A percentile compares a stretch with the other conserved stretches of the same genome.
phyloP scores from a whole-genome alignment of 1,139 yeast species.

The Taphrina populina region DNA sequence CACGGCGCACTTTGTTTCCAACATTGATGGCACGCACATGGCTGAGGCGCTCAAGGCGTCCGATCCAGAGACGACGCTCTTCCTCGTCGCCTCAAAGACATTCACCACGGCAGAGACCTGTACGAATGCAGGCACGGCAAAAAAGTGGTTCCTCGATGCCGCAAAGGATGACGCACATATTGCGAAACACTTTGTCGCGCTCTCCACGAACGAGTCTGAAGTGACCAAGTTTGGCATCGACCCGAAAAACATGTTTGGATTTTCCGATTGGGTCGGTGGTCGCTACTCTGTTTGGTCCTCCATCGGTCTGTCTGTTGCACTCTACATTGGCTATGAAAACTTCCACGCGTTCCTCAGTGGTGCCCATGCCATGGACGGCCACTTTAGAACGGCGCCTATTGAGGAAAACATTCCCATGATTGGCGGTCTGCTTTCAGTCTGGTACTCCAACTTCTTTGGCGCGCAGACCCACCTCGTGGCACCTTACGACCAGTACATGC shows the following conservation, averaged over 20 bases:
- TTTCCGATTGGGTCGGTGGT: constrained; percentile 99
- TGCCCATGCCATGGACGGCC: constrained; percentile 95
- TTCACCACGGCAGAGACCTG: constrained; percentile 98
- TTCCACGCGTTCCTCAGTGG: constrained; percentile 89
- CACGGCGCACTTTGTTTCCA: constrained; percentile 87
- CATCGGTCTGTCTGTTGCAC: constrained; percentile 90
- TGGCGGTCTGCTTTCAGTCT: constrained; percentile 89
- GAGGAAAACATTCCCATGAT: constrained; percentile 88
- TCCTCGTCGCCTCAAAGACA: constrained; percentile 88
- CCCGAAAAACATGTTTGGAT: constrained; percentile 96
- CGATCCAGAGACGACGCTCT: constrained; percentile 87
- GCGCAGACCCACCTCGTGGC: constrained; percentile 98
- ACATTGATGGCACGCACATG: constrained; percentile 96
- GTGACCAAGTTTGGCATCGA: constrained; percentile 95
- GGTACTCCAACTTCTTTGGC: constrained; percentile 97
- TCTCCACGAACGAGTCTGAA: constrained; percentile 87
- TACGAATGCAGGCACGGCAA: constrained; percentile 94
- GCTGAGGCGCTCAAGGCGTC: constrained; percentile 80
- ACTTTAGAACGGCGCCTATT: constrained; percentile 77
- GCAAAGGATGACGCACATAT: constrained; percentile 71
- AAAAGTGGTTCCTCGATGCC: constrained; percentile 79
- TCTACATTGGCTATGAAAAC: constrained; percentile 92
- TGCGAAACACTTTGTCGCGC: constrained; percentile 96
- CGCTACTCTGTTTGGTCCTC: constrained; percentile 99
- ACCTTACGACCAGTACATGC: constrained; percentile 97